Evolutionary conservation across 2,329 filamentous ascomycete species (phyloP), one percentile per base, ranked within the genome.

Genomic region (Ceratocystis smalleyi): DNA sequence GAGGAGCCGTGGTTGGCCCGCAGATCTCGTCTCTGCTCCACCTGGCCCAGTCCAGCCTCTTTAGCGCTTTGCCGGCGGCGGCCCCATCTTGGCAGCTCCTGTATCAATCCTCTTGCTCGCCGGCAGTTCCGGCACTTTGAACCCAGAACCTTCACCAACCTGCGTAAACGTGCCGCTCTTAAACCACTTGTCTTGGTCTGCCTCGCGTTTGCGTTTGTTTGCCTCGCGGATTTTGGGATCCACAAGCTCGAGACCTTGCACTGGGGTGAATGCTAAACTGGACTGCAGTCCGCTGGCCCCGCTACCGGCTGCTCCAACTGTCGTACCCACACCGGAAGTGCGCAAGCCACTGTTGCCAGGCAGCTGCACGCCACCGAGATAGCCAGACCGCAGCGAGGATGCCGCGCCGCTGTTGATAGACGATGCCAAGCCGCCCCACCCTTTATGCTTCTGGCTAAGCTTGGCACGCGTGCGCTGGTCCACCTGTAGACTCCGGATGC

Each of bases 151-250:
- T 15, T 77, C 77, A 8, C 84, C 84, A 64, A 95, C 82, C 73
- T 96, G 91, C 7, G 94, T 96, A 72, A 99, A 99, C 0, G 89
- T 91, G n/a, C 94, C 94, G 59, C 90, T 89, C 75, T 94, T 95
- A 78, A 99, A 99, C 87, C 91, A 99, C 45, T 90, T 81, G 72
- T 97, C 92, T 72, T 96, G 90, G 68, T 97, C 94, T 0, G 90
- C 91, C 73, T 96, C 95, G 68, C 91, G 80, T 78, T 97, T 97
- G 70, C 90, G 82, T 72, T 82, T 91, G 73, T 95, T 81, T 76
- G 96, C 91, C 6, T 89, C 88, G 69, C 91, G 85, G 65, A 88
- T 83, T 77, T 94, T 96, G 24, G 94, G 94, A 73, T 97, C 92
- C 5, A 97, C 91, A 12, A 99, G 81, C 77, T 99, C 92, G 47